These are phyloP conservation scores for Pythium plurisporium DNA, from an alignment of 352 stramenopile species.

Conservation along the genomic window DNA sequence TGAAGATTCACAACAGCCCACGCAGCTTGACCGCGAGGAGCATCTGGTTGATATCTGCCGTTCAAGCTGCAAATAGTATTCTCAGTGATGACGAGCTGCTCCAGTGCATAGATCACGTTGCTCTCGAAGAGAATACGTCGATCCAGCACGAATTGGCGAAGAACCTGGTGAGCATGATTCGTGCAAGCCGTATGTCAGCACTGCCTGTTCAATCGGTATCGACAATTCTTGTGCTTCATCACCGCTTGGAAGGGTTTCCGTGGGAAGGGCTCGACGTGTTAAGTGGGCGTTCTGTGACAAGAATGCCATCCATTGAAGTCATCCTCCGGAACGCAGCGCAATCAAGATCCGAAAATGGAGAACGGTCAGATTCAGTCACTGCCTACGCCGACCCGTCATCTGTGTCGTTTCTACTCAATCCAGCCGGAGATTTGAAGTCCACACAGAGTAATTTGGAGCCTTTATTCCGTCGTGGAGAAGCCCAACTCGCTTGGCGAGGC, in stretches of 20 bases:
- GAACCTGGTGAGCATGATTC: constrained; percentile 2
- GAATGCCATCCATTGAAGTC: constrained; percentile 73
- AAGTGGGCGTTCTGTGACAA: constrained; percentile 35
- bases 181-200: background rate
- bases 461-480: constrained; percentile 31
- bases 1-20: background rate
- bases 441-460: constrained; percentile 59
- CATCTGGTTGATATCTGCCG: constrained; percentile 7
- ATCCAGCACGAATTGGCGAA: constrained; percentile 2
- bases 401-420: constrained; percentile 70
- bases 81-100: constrained; percentile 14
- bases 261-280: constrained; percentile 79
- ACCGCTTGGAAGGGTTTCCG: constrained; percentile 64
- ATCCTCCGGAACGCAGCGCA: constrained; percentile 29
- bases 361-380: background rate
- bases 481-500: constrained; percentile 48
- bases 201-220: constrained; percentile 1
- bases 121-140: constrained; percentile 16
- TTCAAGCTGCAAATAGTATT: background rate
- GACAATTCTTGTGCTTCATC: constrained; percentile 65
- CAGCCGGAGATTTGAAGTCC: constrained; percentile 59
- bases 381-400: constrained; percentile 3
- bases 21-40: background rate
- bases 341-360: constrained; percentile 16
- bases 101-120: constrained; percentile 17